These are phyloP conservation scores for Calamus simplicifolius DNA, from an alignment of 176 grass and related monocot species.

Conservation along the genomic window DNA sequence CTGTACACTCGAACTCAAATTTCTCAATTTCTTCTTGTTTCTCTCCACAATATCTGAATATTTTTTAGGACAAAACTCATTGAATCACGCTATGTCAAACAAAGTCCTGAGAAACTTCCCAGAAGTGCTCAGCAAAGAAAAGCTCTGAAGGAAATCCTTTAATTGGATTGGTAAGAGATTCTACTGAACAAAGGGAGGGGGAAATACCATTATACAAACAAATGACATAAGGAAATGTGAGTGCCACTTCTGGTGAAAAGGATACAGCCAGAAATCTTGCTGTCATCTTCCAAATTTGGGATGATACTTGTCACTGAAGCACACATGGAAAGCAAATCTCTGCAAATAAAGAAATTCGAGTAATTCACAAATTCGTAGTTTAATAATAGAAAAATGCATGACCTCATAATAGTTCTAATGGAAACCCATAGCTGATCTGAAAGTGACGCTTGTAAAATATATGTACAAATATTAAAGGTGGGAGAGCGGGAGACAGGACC, in stretches of 20 bases:
- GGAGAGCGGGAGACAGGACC: too few species aligned
- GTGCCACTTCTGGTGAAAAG: constrained; percentile 18
- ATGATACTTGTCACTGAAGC: constrained; percentile 63
- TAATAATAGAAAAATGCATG: too few species aligned
- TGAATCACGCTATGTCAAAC: constrained; percentile 1
- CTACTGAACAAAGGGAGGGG: too few species aligned
- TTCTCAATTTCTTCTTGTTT: constrained; percentile 42
- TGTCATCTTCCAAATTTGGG: constrained; percentile 51
- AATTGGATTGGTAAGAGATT: too few species aligned
- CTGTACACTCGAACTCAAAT: constrained; percentile 45
- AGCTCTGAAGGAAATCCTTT: too few species aligned
- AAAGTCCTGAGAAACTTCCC: constrained; percentile 12
- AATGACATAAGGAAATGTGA: constrained; percentile 5
- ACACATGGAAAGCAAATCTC: constrained; percentile 65
- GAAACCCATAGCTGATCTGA: too few species aligned
- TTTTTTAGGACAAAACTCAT: constrained; percentile 26
- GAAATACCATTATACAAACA: background rate
- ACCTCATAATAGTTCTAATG: too few species aligned
- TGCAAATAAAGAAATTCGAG: constrained; percentile 22
- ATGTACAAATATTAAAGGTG: too few species aligned
- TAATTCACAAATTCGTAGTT: too few species aligned
- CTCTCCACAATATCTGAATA: constrained; percentile 51
- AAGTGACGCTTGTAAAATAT: too few species aligned
- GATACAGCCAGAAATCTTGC: constrained; percentile 86
- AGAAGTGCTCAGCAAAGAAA: background rate